Evolutionary conservation across 2,329 filamentous ascomycete species (phyloP).

Genomic region (Plenodomus lindquistii): DNA sequence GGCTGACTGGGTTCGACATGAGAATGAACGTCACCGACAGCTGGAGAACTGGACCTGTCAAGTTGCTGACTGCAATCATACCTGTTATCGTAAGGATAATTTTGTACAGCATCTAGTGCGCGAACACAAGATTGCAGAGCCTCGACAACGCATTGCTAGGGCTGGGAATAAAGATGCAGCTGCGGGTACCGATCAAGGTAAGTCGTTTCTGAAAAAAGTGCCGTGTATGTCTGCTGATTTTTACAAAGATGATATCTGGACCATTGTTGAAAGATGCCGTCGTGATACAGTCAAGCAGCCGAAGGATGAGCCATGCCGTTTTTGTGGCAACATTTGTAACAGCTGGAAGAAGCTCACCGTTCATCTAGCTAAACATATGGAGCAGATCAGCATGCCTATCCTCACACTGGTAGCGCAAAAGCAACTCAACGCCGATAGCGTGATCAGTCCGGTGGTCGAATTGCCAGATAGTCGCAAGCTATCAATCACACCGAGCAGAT

Average conservation of each 20-base stretch:
- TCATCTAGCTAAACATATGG: conserved; percentile 94
- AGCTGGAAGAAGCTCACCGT: conserved; percentile 93
- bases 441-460: conserved; percentile 45
- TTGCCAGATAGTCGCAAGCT: conserved; percentile 40
- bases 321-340: conserved; percentile 78
- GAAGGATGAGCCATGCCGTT: conserved; percentile 79
- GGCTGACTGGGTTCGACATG: conserved; percentile 93
- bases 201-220: neutral
- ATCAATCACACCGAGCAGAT: conserved; percentile 30
- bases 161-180: conserved; percentile 44
- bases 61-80: conserved; percentile 77
- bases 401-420: conserved; percentile 54
- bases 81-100: conserved; percentile 86
- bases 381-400: conserved; percentile 83
- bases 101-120: conserved; percentile 91
- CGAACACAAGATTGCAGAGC: conserved; percentile 85
- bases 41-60: conserved; percentile 91
- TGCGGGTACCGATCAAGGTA: conserved; percentile 31
- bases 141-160: conserved; percentile 70
- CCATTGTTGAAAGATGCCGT: conserved; percentile 77
- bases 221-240: neutral
- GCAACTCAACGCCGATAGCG: conserved; percentile 41
- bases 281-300: conserved; percentile 67
- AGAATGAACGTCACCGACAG: conserved; percentile 88
- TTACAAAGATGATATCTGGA: conserved; percentile 67